Base-by-base conservation (phyloP, 2,329 filamentous ascomycete genomes). In the Diplodia corticola region DNA sequence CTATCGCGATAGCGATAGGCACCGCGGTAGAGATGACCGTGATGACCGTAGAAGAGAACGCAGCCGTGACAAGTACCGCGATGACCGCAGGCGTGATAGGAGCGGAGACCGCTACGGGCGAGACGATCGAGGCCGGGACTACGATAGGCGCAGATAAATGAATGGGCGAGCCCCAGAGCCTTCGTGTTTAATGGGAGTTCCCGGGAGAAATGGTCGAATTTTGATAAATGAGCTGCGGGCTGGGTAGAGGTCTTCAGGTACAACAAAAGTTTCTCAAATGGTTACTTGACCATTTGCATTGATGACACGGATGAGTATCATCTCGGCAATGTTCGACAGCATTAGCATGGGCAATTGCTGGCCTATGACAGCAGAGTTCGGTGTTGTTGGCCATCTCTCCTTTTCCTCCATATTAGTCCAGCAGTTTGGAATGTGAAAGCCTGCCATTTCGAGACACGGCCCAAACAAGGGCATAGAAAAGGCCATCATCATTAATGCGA, bases 41-140 rank as follows among this genome's bases (percentile, higher is more conserved):
- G 77, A 81, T 53, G 68, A 70, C 53, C 70, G 72, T 53, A 71
- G 73, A 61, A 70, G 71, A 57, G 73, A 79, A 51, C 73, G 76
- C 55, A 78, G 75, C 71, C 75, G 78, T 54, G 78, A 81, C 69
- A 75, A 79, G 40, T 74, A 79, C 65, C 74, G 77, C 67, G 78
- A 75, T 37, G 74, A 76, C 51, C 68, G 72, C 66, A 50, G 54
- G 15, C 44, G 64, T 22, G 64, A 66, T 5, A 53, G 64, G 22
- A 66, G 64, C 68, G 72, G 75, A 55, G 77, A 82, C 55, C 68
- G 70, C 51, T 71, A 79, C 65, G 75, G 77, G 68, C 68, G 72
- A 63, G 78, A 75, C 30, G 73, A 76, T 44, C 55, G 65, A 2
- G 76, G 81, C 65, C 71, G 77, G 35, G 76, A 80, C 24, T 64